phyloP scores from a whole-genome alignment of 176 grass and related monocot genomes.

The Raddia guianensis region DNA sequence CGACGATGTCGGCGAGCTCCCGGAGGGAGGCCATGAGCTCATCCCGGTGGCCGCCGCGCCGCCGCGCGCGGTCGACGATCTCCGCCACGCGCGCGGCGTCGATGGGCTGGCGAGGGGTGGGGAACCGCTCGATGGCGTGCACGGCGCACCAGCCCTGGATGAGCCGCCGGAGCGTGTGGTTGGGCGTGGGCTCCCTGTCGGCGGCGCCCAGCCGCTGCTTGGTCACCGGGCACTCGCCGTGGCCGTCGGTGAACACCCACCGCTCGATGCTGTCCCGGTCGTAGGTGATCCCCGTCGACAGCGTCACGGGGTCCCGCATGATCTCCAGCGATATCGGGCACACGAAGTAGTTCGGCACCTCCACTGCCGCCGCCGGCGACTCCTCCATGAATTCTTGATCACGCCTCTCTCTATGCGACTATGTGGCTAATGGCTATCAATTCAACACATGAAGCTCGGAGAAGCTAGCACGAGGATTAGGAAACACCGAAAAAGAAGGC shows the following conservation, averaged over 20 bases:
- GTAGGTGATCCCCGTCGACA: conserved; percentile 92
- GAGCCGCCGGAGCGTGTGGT: conserved; percentile 89
- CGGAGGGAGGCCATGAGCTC: conserved; percentile 32
- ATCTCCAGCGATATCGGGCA: conserved; percentile 89
- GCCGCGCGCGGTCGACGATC: conserved; percentile 44
- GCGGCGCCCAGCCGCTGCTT: conserved; percentile 52
- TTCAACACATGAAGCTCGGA: conserved; percentile 13
- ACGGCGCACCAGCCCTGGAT: conserved; percentile 84
- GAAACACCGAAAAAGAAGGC: not conserved
- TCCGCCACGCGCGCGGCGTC: conserved; percentile 47
- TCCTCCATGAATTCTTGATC: conserved; percentile 27
- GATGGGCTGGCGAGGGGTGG: conserved; percentile 64
- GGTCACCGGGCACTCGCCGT: conserved; percentile 73
- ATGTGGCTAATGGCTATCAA: too few relatives aligned
- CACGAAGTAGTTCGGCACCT: conserved; percentile 75
- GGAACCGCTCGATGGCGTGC: conserved; percentile 74
- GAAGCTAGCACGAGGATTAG: not conserved
- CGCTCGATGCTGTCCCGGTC: conserved; percentile 84
- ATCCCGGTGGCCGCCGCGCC: not conserved
- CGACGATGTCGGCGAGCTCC: conserved; percentile 53
- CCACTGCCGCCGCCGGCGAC: conserved; percentile 36
- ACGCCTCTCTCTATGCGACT: too few relatives aligned
- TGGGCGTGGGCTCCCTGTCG: conserved; percentile 76
- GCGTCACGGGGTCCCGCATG: conserved; percentile 88
- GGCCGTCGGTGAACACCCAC: conserved; percentile 78